Conservation (phyloP, 2,329 filamentous ascomycete genomes). For the Leptosphaerulina australis region DNA sequence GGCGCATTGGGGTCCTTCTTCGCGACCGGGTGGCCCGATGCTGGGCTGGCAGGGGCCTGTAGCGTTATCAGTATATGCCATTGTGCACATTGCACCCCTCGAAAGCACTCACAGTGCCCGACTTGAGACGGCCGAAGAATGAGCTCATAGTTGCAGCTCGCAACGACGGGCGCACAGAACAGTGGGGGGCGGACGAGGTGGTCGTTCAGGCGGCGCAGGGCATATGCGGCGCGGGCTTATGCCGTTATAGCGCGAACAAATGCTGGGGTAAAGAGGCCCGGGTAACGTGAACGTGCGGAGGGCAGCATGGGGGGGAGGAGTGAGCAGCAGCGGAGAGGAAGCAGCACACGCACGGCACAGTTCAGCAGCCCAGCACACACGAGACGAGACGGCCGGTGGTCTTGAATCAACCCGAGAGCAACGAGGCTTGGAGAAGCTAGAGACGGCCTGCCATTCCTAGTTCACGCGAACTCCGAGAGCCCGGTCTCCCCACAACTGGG, state of each 20-base stretch:
- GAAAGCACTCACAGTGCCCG: slow-evolving; percentile 51
- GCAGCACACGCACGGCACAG: slow-evolving; percentile 13
- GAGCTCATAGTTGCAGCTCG: slow-evolving; percentile 52
- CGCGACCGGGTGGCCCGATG: slow-evolving; percentile 53
- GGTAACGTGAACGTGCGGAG: slow-evolving; percentile 12
- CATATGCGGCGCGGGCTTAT: slow-evolving; percentile 11
- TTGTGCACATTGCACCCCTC: slow-evolving; percentile 18
- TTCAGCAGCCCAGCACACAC: slow-evolving; percentile 10
- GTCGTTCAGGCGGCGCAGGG: slow-evolving; percentile 24
- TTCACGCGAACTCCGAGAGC: slow-evolving; percentile 13
- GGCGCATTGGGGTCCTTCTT: slow-evolving; percentile 67
- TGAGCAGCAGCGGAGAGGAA: slow-evolving; percentile 8
- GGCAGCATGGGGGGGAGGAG: slow-evolving; percentile 18
- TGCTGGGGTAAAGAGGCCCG: slow-evolving; percentile 13
- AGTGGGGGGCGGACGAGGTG: slow-evolving; percentile 20
- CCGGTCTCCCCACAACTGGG: slow-evolving; percentile 15
- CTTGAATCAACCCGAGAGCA: slow-evolving; percentile 17
- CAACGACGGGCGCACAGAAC: slow-evolving; percentile 21
- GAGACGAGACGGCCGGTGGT: slow-evolving; percentile 15
- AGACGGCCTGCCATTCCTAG: slow-evolving; percentile 11
- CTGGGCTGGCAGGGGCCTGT: slow-evolving; percentile 57
- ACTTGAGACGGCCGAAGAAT: slow-evolving; percentile 62
- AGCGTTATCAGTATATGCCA: slow-evolving; percentile 28
- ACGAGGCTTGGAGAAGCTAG: slow-evolving; percentile 13
- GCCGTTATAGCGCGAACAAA: slow-evolving; percentile 5